Percentiles rank a stretch among this genome's conserved stretches.
These are phyloP conservation scores for Solanum hybrid DNA, from an alignment of 305 asterid genomes.

Conservation along the genomic window DNA sequence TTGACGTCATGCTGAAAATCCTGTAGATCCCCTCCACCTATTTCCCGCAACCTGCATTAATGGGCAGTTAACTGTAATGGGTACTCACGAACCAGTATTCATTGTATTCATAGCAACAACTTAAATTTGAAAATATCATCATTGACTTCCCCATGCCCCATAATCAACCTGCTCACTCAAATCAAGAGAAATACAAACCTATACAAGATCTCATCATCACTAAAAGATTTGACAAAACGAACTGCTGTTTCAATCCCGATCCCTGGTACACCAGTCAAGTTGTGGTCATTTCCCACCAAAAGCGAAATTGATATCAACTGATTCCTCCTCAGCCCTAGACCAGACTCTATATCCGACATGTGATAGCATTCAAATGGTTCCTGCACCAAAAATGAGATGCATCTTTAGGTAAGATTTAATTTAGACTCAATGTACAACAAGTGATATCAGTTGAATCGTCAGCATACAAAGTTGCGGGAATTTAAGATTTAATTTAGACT, in stretches of 20 bases:
- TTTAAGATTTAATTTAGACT: neutral
- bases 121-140: neutral
- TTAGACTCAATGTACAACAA: too few relatives aligned
- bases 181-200: constrained; percentile 32
- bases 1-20: constrained; percentile 15
- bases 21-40: constrained; percentile 37
- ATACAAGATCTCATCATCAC: constrained; percentile 57
- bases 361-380: constrained; percentile 86
- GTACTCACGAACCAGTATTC: neutral
- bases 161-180: neutral
- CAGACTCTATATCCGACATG: constrained; percentile 70
- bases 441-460: neutral
- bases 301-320: constrained; percentile 83
- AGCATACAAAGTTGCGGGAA: neutral
- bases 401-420: neutral
- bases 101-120: neutral
- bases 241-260: constrained; percentile 78
- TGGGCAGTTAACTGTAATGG: constrained; percentile 1
- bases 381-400: constrained; percentile 32
- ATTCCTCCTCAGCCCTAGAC: constrained; percentile 70
- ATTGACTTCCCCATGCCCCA: neutral
- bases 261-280: constrained; percentile 69
- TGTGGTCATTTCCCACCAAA: constrained; percentile 86
- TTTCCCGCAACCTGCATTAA: constrained; percentile 54
- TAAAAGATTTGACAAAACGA: constrained; percentile 68